phyloP scores from a whole-genome alignment of 371 early-diverging fungal genomes.

The Rhizopus sp. region DNA sequence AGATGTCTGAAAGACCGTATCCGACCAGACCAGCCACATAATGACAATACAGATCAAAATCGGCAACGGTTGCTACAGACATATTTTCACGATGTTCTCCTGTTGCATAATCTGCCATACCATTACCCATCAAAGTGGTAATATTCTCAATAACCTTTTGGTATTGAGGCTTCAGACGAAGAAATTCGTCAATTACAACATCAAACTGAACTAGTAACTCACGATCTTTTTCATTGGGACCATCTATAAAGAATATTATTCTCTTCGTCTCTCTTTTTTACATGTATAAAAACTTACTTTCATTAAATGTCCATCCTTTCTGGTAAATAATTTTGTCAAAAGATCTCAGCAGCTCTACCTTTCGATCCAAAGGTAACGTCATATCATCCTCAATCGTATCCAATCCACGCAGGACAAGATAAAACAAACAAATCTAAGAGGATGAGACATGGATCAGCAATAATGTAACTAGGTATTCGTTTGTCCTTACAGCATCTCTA shows the following conservation, averaged over 20 bases:
- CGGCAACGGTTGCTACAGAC: conserved; percentile 73
- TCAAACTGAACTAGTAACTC: conserved; percentile 85
- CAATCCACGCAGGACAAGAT: conserved; percentile 91
- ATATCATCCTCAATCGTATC: conserved; percentile 99
- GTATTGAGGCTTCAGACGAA: conserved; percentile 75
- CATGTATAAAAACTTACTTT: conserved; percentile 52
- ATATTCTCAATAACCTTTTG: conserved; percentile 90
- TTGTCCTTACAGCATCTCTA: conserved; percentile 69
- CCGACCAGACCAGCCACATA: conserved; percentile 98
- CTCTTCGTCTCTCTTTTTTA: not conserved
- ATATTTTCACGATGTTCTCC: conserved; percentile 64
- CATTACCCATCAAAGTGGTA: conserved; percentile 88
- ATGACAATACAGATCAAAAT: conserved; percentile 96
- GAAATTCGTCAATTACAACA: conserved; percentile 87
- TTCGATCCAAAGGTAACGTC: conserved; percentile 79
- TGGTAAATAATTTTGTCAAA: conserved; percentile 83
- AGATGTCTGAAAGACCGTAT: conserved; percentile 88
- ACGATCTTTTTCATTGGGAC: conserved; percentile 93
- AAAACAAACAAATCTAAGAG: conserved; percentile 82
- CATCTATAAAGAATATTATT: conserved; percentile 47
- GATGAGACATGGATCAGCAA: too few relatives aligned
- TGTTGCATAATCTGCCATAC: conserved; percentile 90
- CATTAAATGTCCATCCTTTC: conserved; percentile 86
- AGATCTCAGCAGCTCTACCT: conserved; percentile 70
- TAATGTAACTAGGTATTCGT: too few relatives aligned